These are phyloP conservation scores for Sclerotinia spermophila DNA, from an alignment of 2,329 filamentous ascomycete genomes.

Conservation along the genomic window DNA sequence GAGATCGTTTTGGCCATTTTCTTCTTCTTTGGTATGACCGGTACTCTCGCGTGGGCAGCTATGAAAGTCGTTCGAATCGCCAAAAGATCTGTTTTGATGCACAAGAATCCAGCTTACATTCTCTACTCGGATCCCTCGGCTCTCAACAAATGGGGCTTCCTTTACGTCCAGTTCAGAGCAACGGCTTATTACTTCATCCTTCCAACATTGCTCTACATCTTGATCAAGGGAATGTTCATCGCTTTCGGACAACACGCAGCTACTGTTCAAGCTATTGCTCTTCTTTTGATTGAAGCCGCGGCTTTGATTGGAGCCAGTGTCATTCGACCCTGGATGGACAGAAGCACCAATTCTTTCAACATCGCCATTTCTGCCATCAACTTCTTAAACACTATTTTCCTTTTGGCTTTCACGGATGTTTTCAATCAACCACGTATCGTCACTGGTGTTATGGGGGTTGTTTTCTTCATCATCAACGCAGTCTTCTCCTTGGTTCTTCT, in stretches of 20 bases:
- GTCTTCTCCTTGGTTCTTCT: constrained; percentile 78
- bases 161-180: constrained; percentile 95
- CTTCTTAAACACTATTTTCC: constrained; percentile 85
- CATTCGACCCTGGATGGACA: constrained; percentile 95
- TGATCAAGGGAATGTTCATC: constrained; percentile 89
- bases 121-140: constrained; percentile 92
- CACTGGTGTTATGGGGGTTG: constrained; percentile 81
- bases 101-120: constrained; percentile 96
- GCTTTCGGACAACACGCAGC: constrained; percentile 70
- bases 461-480: constrained; percentile 86
- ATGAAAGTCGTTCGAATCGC: constrained; percentile 88
- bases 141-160: constrained; percentile 96
- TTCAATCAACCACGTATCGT: constrained; percentile 82
- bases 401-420: constrained; percentile 82
- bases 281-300: constrained; percentile 77
- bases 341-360: constrained; percentile 95
- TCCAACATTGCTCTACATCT: constrained; percentile 69
- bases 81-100: constrained; percentile 81
- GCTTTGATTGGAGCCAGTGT: constrained; percentile 76
- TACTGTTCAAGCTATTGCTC: constrained; percentile 72
- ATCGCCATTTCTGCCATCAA: constrained; percentile 87
- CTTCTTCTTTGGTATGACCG: constrained; percentile 77
- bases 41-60: constrained; percentile 78
- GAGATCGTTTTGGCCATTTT: constrained; percentile 84
- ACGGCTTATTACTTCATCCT: constrained; percentile 95